Evolutionary conservation across 2,329 filamentous ascomycete genomes (phyloP).

Genomic region (Colletotrichum sp.): DNA sequence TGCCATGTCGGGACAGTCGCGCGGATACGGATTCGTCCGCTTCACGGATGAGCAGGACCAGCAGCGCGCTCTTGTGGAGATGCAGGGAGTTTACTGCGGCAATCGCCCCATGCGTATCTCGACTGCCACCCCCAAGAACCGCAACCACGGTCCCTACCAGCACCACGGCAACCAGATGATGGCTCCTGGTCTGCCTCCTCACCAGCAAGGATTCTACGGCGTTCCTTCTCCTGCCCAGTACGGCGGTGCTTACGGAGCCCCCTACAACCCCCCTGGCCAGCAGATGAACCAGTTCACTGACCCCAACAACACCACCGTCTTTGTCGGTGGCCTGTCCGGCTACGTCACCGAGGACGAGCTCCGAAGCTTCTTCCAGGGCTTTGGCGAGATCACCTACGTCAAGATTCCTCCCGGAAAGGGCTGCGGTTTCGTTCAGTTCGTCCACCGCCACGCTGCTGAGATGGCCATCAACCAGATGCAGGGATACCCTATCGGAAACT

Average conservation of each 20-base stretch:
- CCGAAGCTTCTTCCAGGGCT: conserved; percentile 99
- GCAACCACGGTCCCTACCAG: conserved; percentile 37
- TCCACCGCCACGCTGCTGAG: conserved; percentile 97
- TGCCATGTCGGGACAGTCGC: conserved; percentile 95
- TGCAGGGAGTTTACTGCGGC: conserved; percentile 99
- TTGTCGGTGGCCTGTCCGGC: conserved; percentile 94
- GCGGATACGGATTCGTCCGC: conserved; percentile 96
- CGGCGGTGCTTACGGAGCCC: conserved; percentile 17
- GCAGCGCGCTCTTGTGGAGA: conserved; percentile 93
- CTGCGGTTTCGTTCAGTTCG: conserved; percentile 98
- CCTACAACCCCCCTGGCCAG: conserved; percentile 20
- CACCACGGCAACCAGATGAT: conserved; percentile 48
- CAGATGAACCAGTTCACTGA: conserved; percentile 99
- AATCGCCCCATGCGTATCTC: conserved; percentile 99
- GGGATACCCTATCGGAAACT: conserved; percentile 98
- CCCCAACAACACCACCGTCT: conserved; percentile 99
- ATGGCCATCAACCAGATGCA: conserved; percentile 99
- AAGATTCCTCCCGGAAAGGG: conserved; percentile 99
- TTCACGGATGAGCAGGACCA: conserved; percentile 96
- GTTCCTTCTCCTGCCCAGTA: conserved; percentile 23
- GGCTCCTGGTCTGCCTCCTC: conserved; percentile 47
- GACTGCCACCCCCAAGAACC: conserved; percentile 96
- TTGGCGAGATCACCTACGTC: conserved; percentile 99
- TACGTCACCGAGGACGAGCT: conserved; percentile 99
- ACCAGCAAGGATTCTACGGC: conserved; percentile 40